Evolutionary conservation across 106 monocot species (phyloP).

Genomic region (Cymbidium sinense): DNA sequence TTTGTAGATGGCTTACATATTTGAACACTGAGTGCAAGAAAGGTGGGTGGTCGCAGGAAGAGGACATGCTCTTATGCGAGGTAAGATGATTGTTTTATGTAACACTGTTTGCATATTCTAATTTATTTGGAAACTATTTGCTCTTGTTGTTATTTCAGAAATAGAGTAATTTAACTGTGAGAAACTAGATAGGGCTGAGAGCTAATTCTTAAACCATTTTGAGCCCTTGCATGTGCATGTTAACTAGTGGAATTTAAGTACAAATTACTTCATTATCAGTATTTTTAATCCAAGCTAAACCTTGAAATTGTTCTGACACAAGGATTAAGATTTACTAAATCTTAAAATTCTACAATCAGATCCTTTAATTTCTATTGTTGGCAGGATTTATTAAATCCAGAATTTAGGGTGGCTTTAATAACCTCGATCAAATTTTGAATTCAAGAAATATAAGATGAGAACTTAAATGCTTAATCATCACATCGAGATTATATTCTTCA

Average conservation of each 20-base stretch:
- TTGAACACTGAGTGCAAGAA: conserved; percentile 92
- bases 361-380: neutral
- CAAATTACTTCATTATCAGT: neutral
- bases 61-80: conserved; percentile 88
- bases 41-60: conserved; percentile 91
- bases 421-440: neutral
- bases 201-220: no score
- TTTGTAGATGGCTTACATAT: conserved; percentile 83
- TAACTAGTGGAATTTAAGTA: neutral
- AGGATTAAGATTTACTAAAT: neutral
- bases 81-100: conserved; percentile 25
- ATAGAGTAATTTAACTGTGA: neutral
- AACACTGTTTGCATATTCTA: neutral
- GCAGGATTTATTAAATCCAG: neutral
- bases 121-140: neutral
- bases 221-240: no score
- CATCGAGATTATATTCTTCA: no score
- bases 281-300: neutral
- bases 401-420: no score
- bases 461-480: no score
- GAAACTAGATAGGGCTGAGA: no score
- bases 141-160: neutral
- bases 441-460: no score
- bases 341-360: neutral
- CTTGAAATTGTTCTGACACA: neutral